A percentile compares a stretch with the other conserved stretches of the same genome.
These are phyloP conservation scores for Omphalotus guepiniiformis DNA, from an alignment of 768 basidiomycete species.

Conservation along the genomic window DNA sequence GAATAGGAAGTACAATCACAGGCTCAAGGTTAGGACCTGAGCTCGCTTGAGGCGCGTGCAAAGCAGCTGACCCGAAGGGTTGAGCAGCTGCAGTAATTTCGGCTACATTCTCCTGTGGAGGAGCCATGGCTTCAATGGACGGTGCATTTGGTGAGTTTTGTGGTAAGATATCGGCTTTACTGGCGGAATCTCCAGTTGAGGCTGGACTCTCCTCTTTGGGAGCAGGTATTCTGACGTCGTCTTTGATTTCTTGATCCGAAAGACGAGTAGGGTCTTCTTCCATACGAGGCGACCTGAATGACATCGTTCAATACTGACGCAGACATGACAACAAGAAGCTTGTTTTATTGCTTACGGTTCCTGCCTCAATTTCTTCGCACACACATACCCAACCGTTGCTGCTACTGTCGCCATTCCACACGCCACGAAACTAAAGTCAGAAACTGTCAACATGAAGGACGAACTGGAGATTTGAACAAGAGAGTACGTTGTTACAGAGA, in stretches of 20 bases:
- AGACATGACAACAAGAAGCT: background rate
- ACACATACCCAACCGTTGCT: constrained; percentile 31
- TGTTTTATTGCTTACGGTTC: background rate
- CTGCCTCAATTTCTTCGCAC: constrained; percentile 10
- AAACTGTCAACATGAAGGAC: constrained; percentile 24
- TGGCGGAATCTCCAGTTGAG: no score
- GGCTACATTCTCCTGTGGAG: background rate
- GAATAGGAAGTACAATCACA: background rate
- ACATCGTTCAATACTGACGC: no score
- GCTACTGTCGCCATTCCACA: constrained; percentile 36
- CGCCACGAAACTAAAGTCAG: constrained; percentile 28
- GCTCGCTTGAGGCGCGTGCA: no score
- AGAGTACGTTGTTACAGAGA: background rate
- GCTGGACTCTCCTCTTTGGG: no score
- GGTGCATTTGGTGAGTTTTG: no score
- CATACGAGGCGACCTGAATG: no score
- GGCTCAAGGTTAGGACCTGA: no score
- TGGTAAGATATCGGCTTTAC: no score
- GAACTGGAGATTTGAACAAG: background rate
- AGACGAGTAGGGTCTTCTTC: no score
- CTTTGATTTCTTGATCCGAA: no score
- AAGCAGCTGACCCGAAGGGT: no score
- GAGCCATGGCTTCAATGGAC: background rate
- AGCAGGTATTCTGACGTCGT: no score
- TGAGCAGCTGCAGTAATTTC: background rate